Conservation (phyloP, 768 basidiomycete genomes). For the Lyophyllum semitale region DNA sequence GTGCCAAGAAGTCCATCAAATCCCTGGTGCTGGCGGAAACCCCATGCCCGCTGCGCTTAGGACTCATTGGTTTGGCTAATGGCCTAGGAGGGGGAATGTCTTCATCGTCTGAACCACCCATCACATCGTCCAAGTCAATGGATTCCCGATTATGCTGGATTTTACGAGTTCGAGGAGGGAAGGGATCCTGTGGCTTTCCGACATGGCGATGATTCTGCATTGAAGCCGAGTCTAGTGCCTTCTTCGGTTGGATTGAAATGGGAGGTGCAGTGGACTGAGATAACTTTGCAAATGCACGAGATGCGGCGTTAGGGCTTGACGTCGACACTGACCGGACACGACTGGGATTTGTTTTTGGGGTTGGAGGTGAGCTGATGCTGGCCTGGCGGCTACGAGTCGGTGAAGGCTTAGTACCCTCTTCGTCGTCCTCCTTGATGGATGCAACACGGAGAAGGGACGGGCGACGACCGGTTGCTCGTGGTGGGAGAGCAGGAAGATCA, state of each 20-base stretch:
- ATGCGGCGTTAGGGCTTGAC: slow-evolving; percentile 27
- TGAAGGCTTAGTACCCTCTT: slow-evolving; percentile 39
- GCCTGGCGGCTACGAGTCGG: slow-evolving; percentile 45
- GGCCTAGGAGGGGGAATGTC: slow-evolving; percentile 27
- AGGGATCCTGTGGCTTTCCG: slow-evolving; percentile 29
- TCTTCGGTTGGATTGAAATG: slow-evolving; percentile 29
- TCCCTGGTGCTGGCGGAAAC: slow-evolving; percentile 52
- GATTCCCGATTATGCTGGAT: slow-evolving; percentile 64
- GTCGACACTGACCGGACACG: slow-evolving; percentile 46
- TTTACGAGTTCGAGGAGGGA: slow-evolving; percentile 53
- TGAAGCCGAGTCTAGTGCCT: slow-evolving; percentile 23
- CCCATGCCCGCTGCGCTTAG: slow-evolving; percentile 19
- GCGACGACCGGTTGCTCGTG: slow-evolving; percentile 35
- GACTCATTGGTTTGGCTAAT: slow-evolving; percentile 18
- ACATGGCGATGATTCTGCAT: slow-evolving; percentile 28
- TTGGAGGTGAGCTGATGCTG: slow-evolving; percentile 44
- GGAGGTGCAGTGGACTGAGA: slow-evolving; percentile 30
- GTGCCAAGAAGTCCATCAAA: slow-evolving; percentile 56
- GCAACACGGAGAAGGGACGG: slow-evolving; percentile 58
- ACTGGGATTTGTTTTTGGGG: slow-evolving; percentile 28
- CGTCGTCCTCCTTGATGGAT: slow-evolving; percentile 71
- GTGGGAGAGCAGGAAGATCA: slow-evolving; percentile 33
- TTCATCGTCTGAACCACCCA: slow-evolving; percentile 71
- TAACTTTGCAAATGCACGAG: slow-evolving; percentile 26
- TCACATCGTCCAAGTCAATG: slow-evolving; percentile 73